A percentile compares a stretch with the other conserved stretches of the same genome.
phyloP scores from a whole-genome alignment of 2,329 filamentous ascomycete genomes.

The Colletotrichum magnum region DNA sequence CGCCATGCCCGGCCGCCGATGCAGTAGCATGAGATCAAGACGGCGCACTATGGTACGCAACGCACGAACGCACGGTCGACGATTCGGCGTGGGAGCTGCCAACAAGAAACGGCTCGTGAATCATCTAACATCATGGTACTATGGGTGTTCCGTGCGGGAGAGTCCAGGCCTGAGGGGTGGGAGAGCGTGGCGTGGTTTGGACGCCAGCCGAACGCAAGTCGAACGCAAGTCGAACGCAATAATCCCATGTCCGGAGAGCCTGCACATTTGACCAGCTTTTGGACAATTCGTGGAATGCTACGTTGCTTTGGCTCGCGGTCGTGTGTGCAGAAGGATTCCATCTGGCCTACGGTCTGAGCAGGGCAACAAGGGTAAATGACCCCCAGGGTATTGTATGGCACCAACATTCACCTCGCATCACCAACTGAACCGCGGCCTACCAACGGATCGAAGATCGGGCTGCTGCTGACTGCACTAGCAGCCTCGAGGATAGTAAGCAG shows the following conservation, averaged over 20 bases:
- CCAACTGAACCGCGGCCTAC: neutral
- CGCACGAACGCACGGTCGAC: slow-evolving; percentile 20
- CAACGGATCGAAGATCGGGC: slow-evolving; percentile 5
- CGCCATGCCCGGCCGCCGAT: slow-evolving; percentile 23
- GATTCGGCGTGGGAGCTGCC: slow-evolving; percentile 5
- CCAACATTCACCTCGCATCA: slow-evolving; percentile 1
- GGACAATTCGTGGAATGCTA: slow-evolving; percentile 23
- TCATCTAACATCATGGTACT: slow-evolving; percentile 21
- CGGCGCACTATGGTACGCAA: neutral
- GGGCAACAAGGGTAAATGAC: too few relatives aligned
- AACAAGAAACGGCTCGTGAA: slow-evolving; percentile 13
- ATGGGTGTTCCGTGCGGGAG: neutral
- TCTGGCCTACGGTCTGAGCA: neutral
- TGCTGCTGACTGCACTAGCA: too few relatives aligned
- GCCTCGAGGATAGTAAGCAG: neutral
- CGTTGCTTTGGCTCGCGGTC: slow-evolving; percentile 17
- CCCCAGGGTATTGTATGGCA: neutral
- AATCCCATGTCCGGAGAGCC: neutral
- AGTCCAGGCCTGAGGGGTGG: neutral
- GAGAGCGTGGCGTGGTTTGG: slow-evolving; percentile 1
- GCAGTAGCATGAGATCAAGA: slow-evolving; percentile 15
- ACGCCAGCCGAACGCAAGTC: neutral
- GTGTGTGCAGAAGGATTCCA: slow-evolving; percentile 1
- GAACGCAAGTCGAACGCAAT: neutral
- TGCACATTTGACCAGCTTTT: neutral